These are phyloP conservation scores for Wickerhamomyces subpelliculosus DNA, from an alignment of 805 yeast species.

Conservation along the genomic window DNA sequence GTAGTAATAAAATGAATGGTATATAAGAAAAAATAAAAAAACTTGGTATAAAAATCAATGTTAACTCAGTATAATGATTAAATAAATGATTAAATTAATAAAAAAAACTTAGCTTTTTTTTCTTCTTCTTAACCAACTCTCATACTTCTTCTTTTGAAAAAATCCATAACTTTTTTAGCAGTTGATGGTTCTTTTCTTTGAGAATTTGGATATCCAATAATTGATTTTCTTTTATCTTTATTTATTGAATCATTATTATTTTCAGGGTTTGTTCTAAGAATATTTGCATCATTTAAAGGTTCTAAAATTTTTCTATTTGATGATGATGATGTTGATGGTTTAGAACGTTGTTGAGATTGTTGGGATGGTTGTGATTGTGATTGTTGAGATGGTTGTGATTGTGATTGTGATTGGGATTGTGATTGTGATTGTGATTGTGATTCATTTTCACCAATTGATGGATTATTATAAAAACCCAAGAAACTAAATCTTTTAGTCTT, in stretches of 20 bases:
- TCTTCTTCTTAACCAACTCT: conserved; percentile 15
- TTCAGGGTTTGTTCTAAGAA: conserved; percentile 5
- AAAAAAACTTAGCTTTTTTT: neutral
- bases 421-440: neutral
- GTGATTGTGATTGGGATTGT: neutral
- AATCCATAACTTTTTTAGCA: conserved; percentile 72
- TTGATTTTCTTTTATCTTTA: conserved; percentile 9
- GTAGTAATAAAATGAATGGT: too few relatives aligned
- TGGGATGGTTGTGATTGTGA: conserved; percentile 4
- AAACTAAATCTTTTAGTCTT: neutral
- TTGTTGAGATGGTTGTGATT: conserved; percentile 4
- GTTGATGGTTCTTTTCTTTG: conserved; percentile 56
- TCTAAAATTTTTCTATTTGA: conserved; percentile 16
- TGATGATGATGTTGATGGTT: neutral
- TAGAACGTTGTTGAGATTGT: conserved; percentile 8
- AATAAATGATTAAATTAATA: too few relatives aligned
- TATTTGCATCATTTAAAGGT: conserved; percentile 18
- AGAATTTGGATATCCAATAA: conserved; percentile 18
- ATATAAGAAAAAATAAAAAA: too few relatives aligned
- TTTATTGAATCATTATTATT: too few relatives aligned
- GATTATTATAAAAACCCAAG: neutral
- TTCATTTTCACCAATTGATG: neutral
- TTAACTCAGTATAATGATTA: neutral
- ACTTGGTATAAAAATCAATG: too few relatives aligned
- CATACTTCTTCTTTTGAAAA: conserved; percentile 62